Base-by-base conservation (phyloP, 1,284 basidiomycete genomes). In the Pseudozyma sp. region DNA sequence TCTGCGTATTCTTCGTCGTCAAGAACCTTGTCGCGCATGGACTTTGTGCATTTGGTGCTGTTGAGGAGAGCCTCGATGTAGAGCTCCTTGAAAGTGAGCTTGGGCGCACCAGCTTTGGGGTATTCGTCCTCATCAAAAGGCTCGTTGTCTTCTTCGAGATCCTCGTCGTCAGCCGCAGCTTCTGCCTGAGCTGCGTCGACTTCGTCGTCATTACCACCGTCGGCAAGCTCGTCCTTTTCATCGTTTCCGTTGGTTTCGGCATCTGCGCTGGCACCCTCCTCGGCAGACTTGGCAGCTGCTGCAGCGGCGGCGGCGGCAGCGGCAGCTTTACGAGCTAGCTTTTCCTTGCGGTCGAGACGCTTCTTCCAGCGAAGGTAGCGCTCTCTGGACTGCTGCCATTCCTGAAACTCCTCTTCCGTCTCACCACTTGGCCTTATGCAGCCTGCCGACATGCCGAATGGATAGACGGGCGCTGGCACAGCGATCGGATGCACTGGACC, bases 21-120 rank as follows among this genome's bases (percentile, higher is more conserved):
- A 47, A 89, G 81, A 88, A 94, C 91, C 85, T 93, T 94, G 82
- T 94, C 92, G 81, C 92, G 90, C 82, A 93, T 89, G 30, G 91
- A 90, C 85, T 92, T 93, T 59, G 93, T 94, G 84, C 92, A 94
- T 86, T 91, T 92, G 73, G 87, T 88, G 31, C 92, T 92, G 83
- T 90, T 89, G 83, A 91, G 89, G 64, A 94, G 84, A 13, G 92
- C 89, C 80, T 91, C 90, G 68, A 93, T 88, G 85, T 94, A 96
- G 70, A 95, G 88, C 83, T 94, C 92, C 72, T 90, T 88, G 83
- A 96, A 95, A 54, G 90, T 89, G 42, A 83, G 76, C 54, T 75
- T 73, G 17, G 77, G 61, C 10, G 69, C 67, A 17, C 82, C 82
- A 5, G 78, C 66, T 17, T 75, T 54, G 13, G 76, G 69, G 48